Base-by-base conservation (phyloP, 1,139 yeast genomes). In the Zygoascus hellenicus region DNA sequence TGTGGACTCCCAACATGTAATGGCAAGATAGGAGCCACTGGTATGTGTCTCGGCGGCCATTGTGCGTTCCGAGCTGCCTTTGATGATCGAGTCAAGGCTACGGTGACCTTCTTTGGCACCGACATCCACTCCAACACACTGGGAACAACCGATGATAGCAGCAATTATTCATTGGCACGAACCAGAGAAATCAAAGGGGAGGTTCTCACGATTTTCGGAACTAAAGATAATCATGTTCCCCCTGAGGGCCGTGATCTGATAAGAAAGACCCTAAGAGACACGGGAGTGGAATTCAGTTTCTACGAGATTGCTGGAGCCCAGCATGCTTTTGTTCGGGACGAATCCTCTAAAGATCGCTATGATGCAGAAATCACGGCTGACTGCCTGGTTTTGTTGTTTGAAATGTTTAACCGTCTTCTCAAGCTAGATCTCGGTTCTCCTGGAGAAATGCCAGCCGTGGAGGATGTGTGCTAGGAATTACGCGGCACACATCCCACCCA, bases 21-120 rank as follows among this genome's bases (percentile, higher is more conserved):
- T 54, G 92, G 92, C 39, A 77, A 74, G 52, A 75, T 83, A 54
- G 95, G 94, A 28, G 83, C 90, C 45, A 83, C 92, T 1, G 95
- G 95, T 19, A 85, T 85, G 90, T 85, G 95, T 62, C 76, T 85
- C 17, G 95, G 95, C 16, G 95, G 95, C 1, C 94, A 85, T 61
- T 70, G 84, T 59, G 92, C 95, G 1, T 83, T 77, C 65, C 73
- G 95, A 56, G 79, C 87, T 1, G 77, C 84, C 6, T 71, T 84
- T 54, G 89, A 84, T 58, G 72, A 75, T 29, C 68, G 88, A 48
- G 78, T 84, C 33, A 67, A 69, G 28, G 88, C 92, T 13, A 76
- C 83, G 9, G 85, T 83, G 15, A 80, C 89, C 52, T 85, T 83
- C 66, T 85, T 85, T 66, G 87, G 90, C 13, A 85, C 95, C 9